These are phyloP conservation scores for Phialemonium atrogriseum DNA, from an alignment of 2,329 filamentous ascomycete genomes.

Conservation along the genomic window DNA sequence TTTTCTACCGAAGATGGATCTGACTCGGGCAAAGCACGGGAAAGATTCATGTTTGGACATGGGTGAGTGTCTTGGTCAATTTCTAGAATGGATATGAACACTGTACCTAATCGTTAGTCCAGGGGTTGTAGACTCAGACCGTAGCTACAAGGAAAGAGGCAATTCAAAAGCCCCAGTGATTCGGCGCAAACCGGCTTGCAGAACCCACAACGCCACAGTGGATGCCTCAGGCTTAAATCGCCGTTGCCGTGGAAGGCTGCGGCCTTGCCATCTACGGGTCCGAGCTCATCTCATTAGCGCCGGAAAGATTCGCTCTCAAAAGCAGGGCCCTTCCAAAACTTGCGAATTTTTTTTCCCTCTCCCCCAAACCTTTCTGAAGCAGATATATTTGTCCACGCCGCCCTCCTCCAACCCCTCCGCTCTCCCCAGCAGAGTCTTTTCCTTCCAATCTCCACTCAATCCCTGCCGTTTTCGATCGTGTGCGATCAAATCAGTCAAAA, in stretches of 20 bases:
- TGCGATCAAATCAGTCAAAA: conserved; percentile 37
- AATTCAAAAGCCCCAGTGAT: too few species aligned
- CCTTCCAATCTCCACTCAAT: conserved; percentile 54
- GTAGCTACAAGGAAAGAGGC: too few species aligned
- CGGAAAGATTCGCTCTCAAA: conserved; percentile 49
- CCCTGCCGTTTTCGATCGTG: conserved; percentile 38
- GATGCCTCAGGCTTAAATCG: neutral
- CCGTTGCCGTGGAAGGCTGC: conserved; percentile 5
- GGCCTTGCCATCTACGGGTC: conserved; percentile 3
- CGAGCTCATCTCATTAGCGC: conserved; percentile 10
- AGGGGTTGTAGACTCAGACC: too few species aligned
- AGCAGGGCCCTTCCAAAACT: conserved; percentile 38
- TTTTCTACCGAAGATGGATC: too few species aligned
- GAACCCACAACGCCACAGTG: too few species aligned
- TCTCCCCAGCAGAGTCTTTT: conserved; percentile 28
- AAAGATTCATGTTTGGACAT: too few species aligned
- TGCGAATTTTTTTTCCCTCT: conserved; percentile 41
- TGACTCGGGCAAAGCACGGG: too few species aligned
- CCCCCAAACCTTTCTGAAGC: conserved; percentile 35
- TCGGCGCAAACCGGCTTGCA: too few species aligned
- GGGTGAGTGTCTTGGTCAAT: too few species aligned
- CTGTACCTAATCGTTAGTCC: too few species aligned
- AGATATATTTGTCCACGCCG: conserved; percentile 31
- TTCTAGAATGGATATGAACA: too few species aligned
- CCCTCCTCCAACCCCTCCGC: conserved; percentile 17